Evolutionary conservation across 805 yeast species (phyloP), one percentile per base, ranked within the genome.

Genomic region (Candida michaelii): DNA sequence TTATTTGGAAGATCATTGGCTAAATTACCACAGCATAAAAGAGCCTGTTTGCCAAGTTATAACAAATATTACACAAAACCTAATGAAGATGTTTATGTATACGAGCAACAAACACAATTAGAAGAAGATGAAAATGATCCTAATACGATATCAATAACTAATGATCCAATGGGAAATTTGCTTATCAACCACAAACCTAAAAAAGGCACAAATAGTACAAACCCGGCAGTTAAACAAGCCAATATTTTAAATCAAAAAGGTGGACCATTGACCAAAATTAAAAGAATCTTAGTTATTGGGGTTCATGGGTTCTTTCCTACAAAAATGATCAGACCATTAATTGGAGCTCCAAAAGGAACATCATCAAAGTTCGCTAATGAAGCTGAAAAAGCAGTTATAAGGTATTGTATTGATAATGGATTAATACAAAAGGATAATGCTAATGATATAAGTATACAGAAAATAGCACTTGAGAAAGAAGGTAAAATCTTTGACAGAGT

Each of bases 231-330:
- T 3, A 35, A 25, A 19, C 35, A 40, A 13, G 42, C 45, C 5
- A 39, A 46, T 24, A 50, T 65, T 2, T 52, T 63, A 2, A 49
- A 56, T 4, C 61, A 58, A 25, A 59, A 56, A 36, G 41, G 62
- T 7, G 60, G 63, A 1, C 62, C 66, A 2, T 55, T 67, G 32
- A 47, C 47, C 16, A 59, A 50, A 30, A 64, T 77, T 42, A 76
- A 77, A 44, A 79, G 81, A 48, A 86, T 86, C 0, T 74, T 91
- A 23, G 84, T 93, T 27, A 80, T 91, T 45, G 99, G 99, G 0
- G 90, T 91, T 1, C 99, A 91, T 65, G 99, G 99, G 0, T 91
- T 90, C 56, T 91, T 93, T 67, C 99, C 99, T 0, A 85, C 89
- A 1, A 79, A 77, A 48, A 82, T 89, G 74, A 71, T 93, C 51